A percentile compares a stretch with the other conserved stretches of the same genome.
These are phyloP conservation scores for Mariannaea elegans DNA, from an alignment of 2,329 filamentous ascomycete species.

Conservation along the genomic window DNA sequence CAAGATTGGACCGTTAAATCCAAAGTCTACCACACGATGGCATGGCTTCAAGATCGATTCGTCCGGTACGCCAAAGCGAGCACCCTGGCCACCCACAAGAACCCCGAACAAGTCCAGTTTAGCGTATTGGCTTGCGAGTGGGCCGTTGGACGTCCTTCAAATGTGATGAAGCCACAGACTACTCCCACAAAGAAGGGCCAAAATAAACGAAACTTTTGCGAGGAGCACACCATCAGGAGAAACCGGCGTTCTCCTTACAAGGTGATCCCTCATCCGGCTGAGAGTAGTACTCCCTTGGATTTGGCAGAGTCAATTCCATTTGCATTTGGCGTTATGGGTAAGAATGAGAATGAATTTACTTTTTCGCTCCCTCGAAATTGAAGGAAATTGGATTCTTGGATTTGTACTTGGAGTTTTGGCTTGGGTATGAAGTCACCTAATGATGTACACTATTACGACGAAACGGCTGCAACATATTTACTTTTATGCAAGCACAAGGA, in stretches of 20 bases:
- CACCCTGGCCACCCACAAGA: slow-evolving; percentile 42
- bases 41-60: slow-evolving; percentile 52
- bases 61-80: slow-evolving; percentile 48
- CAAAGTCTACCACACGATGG: slow-evolving; percentile 45
- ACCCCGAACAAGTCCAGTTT: slow-evolving; percentile 51
- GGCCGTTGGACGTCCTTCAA: slow-evolving; percentile 38
- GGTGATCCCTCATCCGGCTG: neutral
- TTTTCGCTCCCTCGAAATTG: slow-evolving; percentile 30
- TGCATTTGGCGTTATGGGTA: slow-evolving; percentile 32
- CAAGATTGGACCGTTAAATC: slow-evolving; percentile 48
- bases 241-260: slow-evolving; percentile 24
- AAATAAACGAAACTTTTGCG: slow-evolving; percentile 39
- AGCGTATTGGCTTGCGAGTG: slow-evolving; percentile 54
- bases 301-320: slow-evolving; percentile 28
- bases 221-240: slow-evolving; percentile 33
- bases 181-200: slow-evolving; percentile 37
- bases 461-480: neutral
- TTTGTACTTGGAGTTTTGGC: slow-evolving; percentile 15
- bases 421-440: slow-evolving; percentile 2
- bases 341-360: slow-evolving; percentile 38
- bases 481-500: neutral
- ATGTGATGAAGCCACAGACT: slow-evolving; percentile 14
- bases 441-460: slow-evolving; percentile 19
- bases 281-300: slow-evolving; percentile 8
- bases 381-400: slow-evolving; percentile 7